Evolutionary conservation across 2,329 filamentous ascomycete species (phyloP).

Genomic region (Meredithiella fracta): DNA sequence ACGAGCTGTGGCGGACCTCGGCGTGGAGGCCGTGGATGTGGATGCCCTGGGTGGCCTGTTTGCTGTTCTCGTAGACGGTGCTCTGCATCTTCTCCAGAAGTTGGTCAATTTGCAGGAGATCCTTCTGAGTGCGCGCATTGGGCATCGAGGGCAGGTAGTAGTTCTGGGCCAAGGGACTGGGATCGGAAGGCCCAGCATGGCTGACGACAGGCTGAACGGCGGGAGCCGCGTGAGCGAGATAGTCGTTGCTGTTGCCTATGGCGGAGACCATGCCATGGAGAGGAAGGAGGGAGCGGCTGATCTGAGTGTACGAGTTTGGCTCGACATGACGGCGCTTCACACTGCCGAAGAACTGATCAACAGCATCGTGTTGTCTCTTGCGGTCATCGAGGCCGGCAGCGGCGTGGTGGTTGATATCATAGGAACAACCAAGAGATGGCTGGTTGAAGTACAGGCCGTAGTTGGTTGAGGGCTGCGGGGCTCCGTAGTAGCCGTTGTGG

Average conservation of each 20-base stretch:
- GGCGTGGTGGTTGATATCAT: conserved; percentile 17
- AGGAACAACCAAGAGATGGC: conserved; percentile 33
- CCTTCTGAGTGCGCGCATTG: conserved; percentile 81
- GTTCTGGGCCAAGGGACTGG: conserved; percentile 43
- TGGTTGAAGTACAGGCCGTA: conserved; percentile 68
- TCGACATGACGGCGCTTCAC: conserved; percentile 86
- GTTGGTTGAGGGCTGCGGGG: conserved; percentile 35
- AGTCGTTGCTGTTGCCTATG: conserved; percentile 38
- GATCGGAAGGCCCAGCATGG: conserved; percentile 38
- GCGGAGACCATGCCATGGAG: conserved; percentile 56
- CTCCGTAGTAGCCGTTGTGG: conserved; percentile 39
- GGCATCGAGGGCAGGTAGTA: conserved; percentile 80
- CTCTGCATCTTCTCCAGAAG: conserved; percentile 92
- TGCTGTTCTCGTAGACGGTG: conserved; percentile 87
- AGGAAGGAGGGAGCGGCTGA: conserved; percentile 74
- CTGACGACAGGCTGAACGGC: conserved; percentile 31
- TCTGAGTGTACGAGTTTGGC: conserved; percentile 73
- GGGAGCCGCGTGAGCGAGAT: conserved; percentile 30
- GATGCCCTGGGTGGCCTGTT: conserved; percentile 63
- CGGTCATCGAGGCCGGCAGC: conserved; percentile 44
- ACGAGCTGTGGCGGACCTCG: conserved; percentile 40
- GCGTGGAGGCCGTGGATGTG: conserved; percentile 58
- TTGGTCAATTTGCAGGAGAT: conserved; percentile 83
- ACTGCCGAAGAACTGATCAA: conserved; percentile 88
- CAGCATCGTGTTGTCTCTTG: conserved; percentile 71